Evolutionary conservation across 2,329 filamentous ascomycete species (phyloP), one percentile per base, ranked within the genome.

Genomic region (Fusarium ramigenum): DNA sequence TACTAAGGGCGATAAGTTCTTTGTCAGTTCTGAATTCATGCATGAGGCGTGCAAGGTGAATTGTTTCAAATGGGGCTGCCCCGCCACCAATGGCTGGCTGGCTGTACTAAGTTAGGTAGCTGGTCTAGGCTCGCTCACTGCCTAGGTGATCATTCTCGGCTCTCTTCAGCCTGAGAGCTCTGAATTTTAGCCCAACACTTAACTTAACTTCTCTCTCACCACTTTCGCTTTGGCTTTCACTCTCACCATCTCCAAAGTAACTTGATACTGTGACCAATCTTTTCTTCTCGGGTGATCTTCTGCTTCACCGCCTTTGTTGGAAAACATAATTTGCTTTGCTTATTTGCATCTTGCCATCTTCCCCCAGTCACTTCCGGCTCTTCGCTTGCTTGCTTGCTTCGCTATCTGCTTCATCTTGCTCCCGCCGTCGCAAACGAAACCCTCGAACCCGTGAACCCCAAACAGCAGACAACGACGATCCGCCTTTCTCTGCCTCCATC

Each of bases 141-240:
- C n/a, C n/a, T n/a, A n/a, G n/a, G n/a, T n/a, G 30, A 37, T 59
- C 65, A 61, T 53, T 74, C 59, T 74, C 57, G 67, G 71, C 47
- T 69, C 66, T 53, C 53, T 72, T 74, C 67, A 72, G 69, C 63
- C 71, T 69, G 59, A 70, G 71, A 72, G 71, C 72, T 74, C 54
- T 69, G 63, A 74, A 69, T 74, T 74, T 74, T 74, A 74, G 71
- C 71, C 71, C 71, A 74, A 74, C 71, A 72, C 67, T 69, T 69
- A 61, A 43, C 54, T 62, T 68, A 61, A 43, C 54, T 62, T 68
- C 47, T 32, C 59, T 68, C 56, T 63, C 69, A 57, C 63, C 66
- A 69, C 67, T 39, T 52, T 54, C 61, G 23, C 66, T 58, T 61
- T 53, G 50, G 19, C 50, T 53, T 53, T 39, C 34, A 52, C 49